Conservation (phyloP, 75 land plant genomes). For the Pseudotsuga menziesii region DNA sequence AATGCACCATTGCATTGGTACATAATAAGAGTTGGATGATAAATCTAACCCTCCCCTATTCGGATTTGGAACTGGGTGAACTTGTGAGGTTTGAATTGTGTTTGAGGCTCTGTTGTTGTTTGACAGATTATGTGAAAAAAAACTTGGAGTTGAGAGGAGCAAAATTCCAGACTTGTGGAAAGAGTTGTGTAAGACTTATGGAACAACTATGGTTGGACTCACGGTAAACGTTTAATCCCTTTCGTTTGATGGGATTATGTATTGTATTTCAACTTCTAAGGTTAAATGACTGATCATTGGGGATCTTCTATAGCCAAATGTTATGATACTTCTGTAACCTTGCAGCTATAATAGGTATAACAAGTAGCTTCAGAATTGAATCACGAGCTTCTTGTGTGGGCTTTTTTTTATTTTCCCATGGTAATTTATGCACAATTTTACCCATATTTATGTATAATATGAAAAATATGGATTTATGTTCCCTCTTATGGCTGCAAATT, state of each 20-base stretch:
- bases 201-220: constrained; percentile 89
- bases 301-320: not conserved
- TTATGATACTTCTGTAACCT: not conserved
- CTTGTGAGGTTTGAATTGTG: not conserved
- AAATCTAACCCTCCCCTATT: not conserved
- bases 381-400: not conserved
- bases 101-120: not conserved
- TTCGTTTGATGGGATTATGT: not conserved
- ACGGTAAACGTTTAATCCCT: constrained; percentile 31
- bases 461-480: not conserved
- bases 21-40: constrained; percentile 23
- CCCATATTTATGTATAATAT: too few relatives aligned
- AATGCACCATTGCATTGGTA: not conserved
- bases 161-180: constrained; percentile 36
- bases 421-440: too few relatives aligned
- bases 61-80: too few relatives aligned
- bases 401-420: too few relatives aligned
- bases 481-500: not conserved
- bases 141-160: constrained; percentile 58
- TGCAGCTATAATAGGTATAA: not conserved
- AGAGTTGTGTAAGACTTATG: constrained; percentile 60
- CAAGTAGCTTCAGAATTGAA: not conserved
- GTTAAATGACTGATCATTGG: not conserved
- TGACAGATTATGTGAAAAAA: constrained; percentile 67
- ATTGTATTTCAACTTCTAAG: not conserved